Evolutionary conservation across 441 rosid genomes (phyloP), one percentile per base, ranked within the genome.

Genomic region (Cnidoscolus chayamansa): DNA sequence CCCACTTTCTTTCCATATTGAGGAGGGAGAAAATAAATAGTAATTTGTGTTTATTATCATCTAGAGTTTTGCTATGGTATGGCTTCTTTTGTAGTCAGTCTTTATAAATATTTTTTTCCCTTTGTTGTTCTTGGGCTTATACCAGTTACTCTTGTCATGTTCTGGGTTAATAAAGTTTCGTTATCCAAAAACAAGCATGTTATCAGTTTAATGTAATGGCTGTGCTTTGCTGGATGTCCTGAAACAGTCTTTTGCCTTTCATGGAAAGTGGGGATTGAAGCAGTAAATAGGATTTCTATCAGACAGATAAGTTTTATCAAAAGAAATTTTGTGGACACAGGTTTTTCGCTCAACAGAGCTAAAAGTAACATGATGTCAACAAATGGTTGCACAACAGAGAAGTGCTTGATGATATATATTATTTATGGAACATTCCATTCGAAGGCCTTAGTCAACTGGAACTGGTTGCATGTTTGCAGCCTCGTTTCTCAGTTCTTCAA

Each of bases 401-500:
- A 57, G 15, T 13, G 3, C 6, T 15, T 35, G 40, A 25, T 25
- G 25, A 25, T 25, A 25, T 25, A 25, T 25, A 13, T 70, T 58
- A 37, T 16, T 64, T 17, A 57, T 32, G 17, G 7, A 57, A 54
- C 20, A 20, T 50, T 48, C 58, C 63, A n/a, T 65, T 50, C 1
- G 7, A 53, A 62, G 7, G 2, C 40, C 70, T 81, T 76, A 93
- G 65, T 93, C 97, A 0, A 93, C 98, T 16, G 94, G 57, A 77
- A 93, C 97, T 30, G 98, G 97, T 62, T 91, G 87, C 98, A 93
- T 90, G 76, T 82, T 90, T 68, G 86, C 87, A 57, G 98, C 98
- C 74, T 93, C 97, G 61, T 76, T 81, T 88, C 94, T 93, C 74
- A 93, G 83, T 67, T 91, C 96, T 78, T 91, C 72, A 70, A 89